Base-by-base conservation (phyloP, 2,329 filamentous ascomycete genomes). In the Alternaria panax region DNA sequence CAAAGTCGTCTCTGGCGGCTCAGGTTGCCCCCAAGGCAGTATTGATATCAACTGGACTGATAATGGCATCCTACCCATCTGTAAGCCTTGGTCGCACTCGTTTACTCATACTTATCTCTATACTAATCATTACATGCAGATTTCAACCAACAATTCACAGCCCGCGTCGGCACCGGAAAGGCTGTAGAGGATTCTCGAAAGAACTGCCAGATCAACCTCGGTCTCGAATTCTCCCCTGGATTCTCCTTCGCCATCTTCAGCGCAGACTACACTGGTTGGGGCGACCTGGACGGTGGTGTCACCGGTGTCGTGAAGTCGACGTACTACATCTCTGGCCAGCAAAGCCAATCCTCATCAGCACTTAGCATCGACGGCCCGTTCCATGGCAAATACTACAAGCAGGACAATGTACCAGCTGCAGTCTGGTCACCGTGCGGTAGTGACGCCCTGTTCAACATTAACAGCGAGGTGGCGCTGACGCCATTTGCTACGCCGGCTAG, bases 311-410 rank as follows among this genome's bases (percentile, higher is more conserved):
- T 78, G n/a, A 73, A 70, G 59, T 67, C 71, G 24, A 75, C 66
- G 2, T 79, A 78, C 52, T 79, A 79, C 57, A 76, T 79, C 64
- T 75, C 75, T 1, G 76, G 76, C 3, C 45, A 71, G 36, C 60
- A 59, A n/a, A 66, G 65, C 12, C 70, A 77, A 64, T 72, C 57
- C 8, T 66, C 69, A 5, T 53, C 65, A 3, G 54, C 59, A 1
- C 56, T 70, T 7, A 40, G 30, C 28, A 45, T 83, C 70, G 66
- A 67, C 5, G 83, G 83, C 18, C 82, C 82, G 16, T 78, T 70
- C 53, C 72, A 74, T 36, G 76, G 68, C n/a, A 65, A 79, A 64
- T 85, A 84, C 73, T 70, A 71, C 62, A 80, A 81, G 72, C 78
- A 78, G 47, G 83, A 85, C 64, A 68, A 76, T 9, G 62, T 76